A percentile compares a stretch with the other conserved stretches of the same genome.
Evolutionary conservation across 2,329 filamentous ascomycete species (phyloP).

Genomic region (Aspergillus aculeatus): DNA sequence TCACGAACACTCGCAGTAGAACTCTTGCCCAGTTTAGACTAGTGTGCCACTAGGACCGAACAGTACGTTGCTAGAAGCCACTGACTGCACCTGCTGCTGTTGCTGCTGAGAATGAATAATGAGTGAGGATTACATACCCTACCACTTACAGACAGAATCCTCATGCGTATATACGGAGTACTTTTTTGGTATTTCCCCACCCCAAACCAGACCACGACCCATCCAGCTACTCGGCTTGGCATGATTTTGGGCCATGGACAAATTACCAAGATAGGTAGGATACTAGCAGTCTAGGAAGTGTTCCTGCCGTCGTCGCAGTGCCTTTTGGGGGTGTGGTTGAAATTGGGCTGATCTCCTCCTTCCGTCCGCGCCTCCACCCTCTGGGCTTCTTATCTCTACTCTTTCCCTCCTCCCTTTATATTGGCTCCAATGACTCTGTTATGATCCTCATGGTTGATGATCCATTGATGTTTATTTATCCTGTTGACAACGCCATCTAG

Average conservation of each 20-base stretch:
- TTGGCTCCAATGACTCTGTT: background rate
- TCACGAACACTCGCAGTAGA: constrained; percentile 12
- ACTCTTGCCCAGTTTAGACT: constrained; percentile 9
- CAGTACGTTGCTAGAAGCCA: constrained; percentile 1
- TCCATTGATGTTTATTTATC: background rate
- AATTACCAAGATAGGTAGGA: background rate
- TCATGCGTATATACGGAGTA: too few relatives aligned
- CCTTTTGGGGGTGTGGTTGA: background rate
- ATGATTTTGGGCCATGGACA: background rate
- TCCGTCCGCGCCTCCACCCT: background rate
- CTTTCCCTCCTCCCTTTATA: background rate
- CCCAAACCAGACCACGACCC: constrained; percentile 1
- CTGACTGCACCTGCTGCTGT: too few relatives aligned
- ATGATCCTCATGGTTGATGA: background rate
- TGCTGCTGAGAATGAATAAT: too few relatives aligned
- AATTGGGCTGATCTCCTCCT: background rate
- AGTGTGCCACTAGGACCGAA: constrained; percentile 8
- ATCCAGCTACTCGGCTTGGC: background rate
- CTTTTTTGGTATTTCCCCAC: background rate
- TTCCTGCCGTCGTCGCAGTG: background rate
- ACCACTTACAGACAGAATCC: too few relatives aligned
- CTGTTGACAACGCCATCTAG: background rate
- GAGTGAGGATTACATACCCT: too few relatives aligned
- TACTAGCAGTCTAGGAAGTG: background rate
- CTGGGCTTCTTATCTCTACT: background rate